Evolutionary conservation across 768 basidiomycete species (phyloP).

Genomic region (Arthromyces matolae): DNA sequence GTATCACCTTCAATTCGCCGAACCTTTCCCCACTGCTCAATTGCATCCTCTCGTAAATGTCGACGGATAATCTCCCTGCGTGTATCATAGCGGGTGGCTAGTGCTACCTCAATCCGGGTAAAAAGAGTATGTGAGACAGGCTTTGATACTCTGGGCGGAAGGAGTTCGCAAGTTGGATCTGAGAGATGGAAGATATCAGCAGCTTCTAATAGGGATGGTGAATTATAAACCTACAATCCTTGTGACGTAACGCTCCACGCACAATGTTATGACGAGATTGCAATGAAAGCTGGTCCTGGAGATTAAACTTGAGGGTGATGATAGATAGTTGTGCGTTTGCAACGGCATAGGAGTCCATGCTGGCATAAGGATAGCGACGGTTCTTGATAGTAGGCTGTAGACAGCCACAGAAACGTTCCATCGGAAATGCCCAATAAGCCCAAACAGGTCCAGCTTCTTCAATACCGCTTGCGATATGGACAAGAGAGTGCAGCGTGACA

Average conservation of each 20-base stretch:
- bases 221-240: too few species aligned
- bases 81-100: constrained; percentile 17
- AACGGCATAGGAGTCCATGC: constrained; percentile 24
- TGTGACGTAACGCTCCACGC: too few species aligned
- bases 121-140: background rate
- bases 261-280: too few species aligned
- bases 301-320: constrained; percentile 24
- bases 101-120: constrained; percentile 18
- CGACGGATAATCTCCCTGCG: constrained; percentile 7
- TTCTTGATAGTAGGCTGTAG: constrained; percentile 26
- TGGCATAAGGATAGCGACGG: constrained; percentile 28
- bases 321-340: constrained; percentile 30
- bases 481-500: constrained; percentile 29
- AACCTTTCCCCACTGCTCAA: constrained; percentile 26
- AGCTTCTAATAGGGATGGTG: too few species aligned
- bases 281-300: constrained; percentile 22
- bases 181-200: background rate
- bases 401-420: constrained; percentile 35
- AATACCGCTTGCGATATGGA: constrained; percentile 32
- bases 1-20: constrained; percentile 25
- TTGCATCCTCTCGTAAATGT: constrained; percentile 5
- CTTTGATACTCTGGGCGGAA: constrained; percentile 18
- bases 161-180: constrained; percentile 27
- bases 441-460: constrained; percentile 32
- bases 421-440: constrained; percentile 35